Evolutionary conservation across 2,329 filamentous ascomycete species (phyloP).

Genomic region (Arthrobotrys pseudoclavata): DNA sequence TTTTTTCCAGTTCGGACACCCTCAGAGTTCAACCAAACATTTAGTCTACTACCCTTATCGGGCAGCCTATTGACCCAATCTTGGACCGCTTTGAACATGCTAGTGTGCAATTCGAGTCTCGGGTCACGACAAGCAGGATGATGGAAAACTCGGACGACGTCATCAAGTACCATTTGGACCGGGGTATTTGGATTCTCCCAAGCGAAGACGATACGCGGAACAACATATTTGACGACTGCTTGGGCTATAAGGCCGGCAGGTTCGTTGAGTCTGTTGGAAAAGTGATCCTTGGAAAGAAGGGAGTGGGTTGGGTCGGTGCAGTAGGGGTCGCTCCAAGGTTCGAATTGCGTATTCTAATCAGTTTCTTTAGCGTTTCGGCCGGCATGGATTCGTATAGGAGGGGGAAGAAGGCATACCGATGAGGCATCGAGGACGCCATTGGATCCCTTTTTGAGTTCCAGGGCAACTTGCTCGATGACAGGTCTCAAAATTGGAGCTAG

Average conservation of each 20-base stretch:
- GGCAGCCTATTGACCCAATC: conserved; percentile 78
- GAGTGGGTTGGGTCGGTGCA: conserved; percentile 78
- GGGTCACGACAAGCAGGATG: conserved; percentile 77
- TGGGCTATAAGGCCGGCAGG: conserved; percentile 72
- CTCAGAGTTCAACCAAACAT: conserved; percentile 82
- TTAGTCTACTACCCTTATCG: conserved; percentile 76
- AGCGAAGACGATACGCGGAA: conserved; percentile 77
- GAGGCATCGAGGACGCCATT: conserved; percentile 74
- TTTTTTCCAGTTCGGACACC: conserved; percentile 88
- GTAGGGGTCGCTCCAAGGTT: conserved; percentile 81
- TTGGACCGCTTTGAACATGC: conserved; percentile 77
- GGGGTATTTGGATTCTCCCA: conserved; percentile 77
- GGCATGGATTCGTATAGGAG: background rate
- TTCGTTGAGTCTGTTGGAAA: conserved; percentile 73
- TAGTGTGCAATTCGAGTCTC: conserved; percentile 73
- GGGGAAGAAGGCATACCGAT: conserved; percentile 42
- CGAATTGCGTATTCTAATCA: conserved; percentile 71
- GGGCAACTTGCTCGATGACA: conserved; percentile 87
- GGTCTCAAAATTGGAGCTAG: conserved; percentile 92
- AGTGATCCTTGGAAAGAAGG: conserved; percentile 74
- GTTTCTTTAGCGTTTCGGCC: background rate
- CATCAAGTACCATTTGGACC: conserved; percentile 74
- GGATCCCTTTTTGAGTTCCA: conserved; percentile 86
- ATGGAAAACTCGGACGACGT: conserved; percentile 76
- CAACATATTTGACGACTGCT: conserved; percentile 75